These are phyloP conservation scores for Sporothrix curviconia DNA, from an alignment of 2,329 filamentous ascomycete genomes.

Conservation along the genomic window DNA sequence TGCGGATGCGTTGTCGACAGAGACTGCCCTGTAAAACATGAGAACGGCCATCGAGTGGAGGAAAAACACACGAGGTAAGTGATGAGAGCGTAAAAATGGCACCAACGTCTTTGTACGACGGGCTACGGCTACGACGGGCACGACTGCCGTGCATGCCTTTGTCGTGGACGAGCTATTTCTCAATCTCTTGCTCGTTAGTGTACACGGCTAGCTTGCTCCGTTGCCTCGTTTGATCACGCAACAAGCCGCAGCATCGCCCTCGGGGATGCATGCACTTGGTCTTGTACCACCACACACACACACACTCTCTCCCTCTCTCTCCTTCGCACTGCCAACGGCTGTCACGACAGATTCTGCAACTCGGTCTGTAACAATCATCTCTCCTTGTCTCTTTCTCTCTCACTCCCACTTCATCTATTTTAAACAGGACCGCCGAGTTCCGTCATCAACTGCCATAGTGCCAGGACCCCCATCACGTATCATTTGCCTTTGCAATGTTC, in stretches of 20 bases:
- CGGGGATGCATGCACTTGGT: background rate
- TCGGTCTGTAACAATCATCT: background rate
- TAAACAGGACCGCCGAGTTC: too few relatives aligned
- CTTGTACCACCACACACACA: background rate
- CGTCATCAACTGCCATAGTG: too few relatives aligned
- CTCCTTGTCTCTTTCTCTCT: background rate
- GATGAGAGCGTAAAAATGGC: background rate
- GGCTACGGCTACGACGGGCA: background rate
- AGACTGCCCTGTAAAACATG: background rate
- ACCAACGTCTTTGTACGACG: background rate
- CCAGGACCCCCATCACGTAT: too few relatives aligned
- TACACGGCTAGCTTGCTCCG: background rate
- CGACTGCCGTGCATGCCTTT: background rate
- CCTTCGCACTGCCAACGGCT: background rate
- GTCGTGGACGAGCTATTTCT: too few relatives aligned
- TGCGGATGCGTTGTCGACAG: background rate
- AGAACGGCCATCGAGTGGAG: background rate
- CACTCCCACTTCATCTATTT: background rate
- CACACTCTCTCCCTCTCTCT: background rate
- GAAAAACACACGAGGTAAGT: background rate
- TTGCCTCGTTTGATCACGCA: background rate
- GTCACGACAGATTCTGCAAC: conserved; percentile 6
- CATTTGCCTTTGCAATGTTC: too few relatives aligned
- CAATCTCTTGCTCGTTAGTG: too few relatives aligned
- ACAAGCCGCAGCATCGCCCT: background rate